phyloP scores from a whole-genome alignment of 202 grass and related monocot species.

The Elaeis oleifera region DNA sequence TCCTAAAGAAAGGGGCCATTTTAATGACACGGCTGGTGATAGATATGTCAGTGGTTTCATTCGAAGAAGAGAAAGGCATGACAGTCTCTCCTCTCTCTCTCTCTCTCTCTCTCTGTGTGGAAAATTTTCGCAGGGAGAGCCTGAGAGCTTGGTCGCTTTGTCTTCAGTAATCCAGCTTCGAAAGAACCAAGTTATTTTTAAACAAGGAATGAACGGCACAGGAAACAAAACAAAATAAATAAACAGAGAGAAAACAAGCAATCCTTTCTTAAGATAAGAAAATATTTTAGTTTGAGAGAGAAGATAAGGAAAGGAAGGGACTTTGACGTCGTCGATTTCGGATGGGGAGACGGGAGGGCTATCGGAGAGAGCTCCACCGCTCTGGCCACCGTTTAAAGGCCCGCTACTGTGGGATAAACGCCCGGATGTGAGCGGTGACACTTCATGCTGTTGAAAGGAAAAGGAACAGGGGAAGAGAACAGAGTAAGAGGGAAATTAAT shows the following conservation, averaged over 20 bases:
- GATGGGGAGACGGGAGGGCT: constrained; percentile 88
- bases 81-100: constrained; percentile 4
- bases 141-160: background rate
- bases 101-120: too few relatives aligned
- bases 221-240: background rate
- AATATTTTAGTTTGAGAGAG: background rate
- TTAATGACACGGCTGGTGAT: constrained; percentile 3
- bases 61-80: constrained; percentile 42
- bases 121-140: constrained; percentile 20
- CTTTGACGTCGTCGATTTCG: constrained; percentile 77
- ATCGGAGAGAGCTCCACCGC: constrained; percentile 69
- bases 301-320: constrained; percentile 8
- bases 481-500: background rate
- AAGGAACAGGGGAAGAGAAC: constrained; percentile 8
- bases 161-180: too few relatives aligned
- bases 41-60: constrained; percentile 44
- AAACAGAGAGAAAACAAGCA: background rate
- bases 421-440: constrained; percentile 83
- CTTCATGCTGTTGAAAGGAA: constrained; percentile 33
- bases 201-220: too few relatives aligned
- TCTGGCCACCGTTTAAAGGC: constrained; percentile 49
- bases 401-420: constrained; percentile 96
- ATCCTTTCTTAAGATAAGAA: constrained; percentile 10
- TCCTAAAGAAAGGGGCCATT: background rate
- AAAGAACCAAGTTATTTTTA: too few relatives aligned